Evolutionary conservation across 306 rosid genomes (phyloP), one percentile per base, ranked within the genome.

Genomic region (Vigna unguiculata): DNA sequence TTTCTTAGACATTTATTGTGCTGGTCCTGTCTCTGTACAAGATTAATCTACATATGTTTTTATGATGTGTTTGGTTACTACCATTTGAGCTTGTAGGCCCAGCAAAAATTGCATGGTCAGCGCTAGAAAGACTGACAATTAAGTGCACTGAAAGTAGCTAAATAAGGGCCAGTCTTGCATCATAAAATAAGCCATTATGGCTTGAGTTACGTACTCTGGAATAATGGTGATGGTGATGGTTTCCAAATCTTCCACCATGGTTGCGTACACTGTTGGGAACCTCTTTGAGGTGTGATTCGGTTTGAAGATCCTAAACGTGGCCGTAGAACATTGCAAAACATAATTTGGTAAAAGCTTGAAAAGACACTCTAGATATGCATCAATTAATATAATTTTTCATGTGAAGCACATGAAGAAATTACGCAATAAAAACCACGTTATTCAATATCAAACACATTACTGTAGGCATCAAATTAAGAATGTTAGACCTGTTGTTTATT

Each of bases 121-220:
- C 55, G 51, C 49, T 48, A 69, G 49, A 75, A 59, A 68, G 67
- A 67, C 53, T 66, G 80, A 48, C 30, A 79, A 60, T 6, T 74
- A 67, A 72, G 69, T 14, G 63, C 73, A 77, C 70, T 69, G 36
- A 58, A 58, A 52, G 22, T 69, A 25, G 55, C 61, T 30, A 75
- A 64, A 85, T 78, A 78, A 81, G 83, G 85, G 83, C 59, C 72
- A 65, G 77, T 52, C 71, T 74, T 69, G 34, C 60, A 54, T 17
- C 58, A 22, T 85, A 64, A 25, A 28, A 77, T 54, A 74, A 69
- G 73, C 64, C 75, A 78, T 69, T 59, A 59, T 57, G 43, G 41
- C 76, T 53, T 49, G 76, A 64, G 62, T 70, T 70, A 0, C 32
- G 38, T 49, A 65, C 62, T 48, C 57, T 51, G 45, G 36, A 74